Conservation (phyloP, 345 rosid genomes). For the Acer campestre region DNA sequence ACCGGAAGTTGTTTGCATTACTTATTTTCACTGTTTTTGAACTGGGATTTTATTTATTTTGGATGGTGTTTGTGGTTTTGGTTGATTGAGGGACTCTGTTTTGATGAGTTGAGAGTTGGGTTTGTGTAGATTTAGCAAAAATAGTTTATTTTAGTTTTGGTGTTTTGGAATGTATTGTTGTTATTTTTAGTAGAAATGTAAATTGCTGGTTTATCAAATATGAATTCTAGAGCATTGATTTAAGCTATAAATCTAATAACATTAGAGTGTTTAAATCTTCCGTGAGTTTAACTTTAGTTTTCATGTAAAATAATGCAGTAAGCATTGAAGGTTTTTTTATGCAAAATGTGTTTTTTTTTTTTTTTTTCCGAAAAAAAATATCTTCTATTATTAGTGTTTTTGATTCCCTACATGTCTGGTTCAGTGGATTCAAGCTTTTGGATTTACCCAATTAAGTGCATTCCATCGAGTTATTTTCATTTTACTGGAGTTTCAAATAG, state of each 20-base stretch:
- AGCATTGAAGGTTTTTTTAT: background rate
- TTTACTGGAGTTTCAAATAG: background rate
- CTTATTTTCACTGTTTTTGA: background rate
- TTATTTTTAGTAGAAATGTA: background rate
- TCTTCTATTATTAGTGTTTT: background rate
- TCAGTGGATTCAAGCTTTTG: background rate
- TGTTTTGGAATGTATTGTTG: background rate
- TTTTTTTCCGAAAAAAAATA: too few species aligned
- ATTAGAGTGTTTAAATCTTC: background rate
- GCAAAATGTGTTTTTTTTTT: background rate
- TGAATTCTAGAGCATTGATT: background rate
- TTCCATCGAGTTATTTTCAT: background rate
- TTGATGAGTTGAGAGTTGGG: slow-evolving; percentile 1
- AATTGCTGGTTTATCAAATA: background rate
- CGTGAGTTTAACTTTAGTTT: background rate
- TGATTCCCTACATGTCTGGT: background rate
- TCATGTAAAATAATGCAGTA: background rate
- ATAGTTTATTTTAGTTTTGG: background rate
- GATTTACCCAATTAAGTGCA: background rate
- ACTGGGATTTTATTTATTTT: background rate
- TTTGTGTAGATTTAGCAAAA: background rate
- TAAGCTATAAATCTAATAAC: background rate
- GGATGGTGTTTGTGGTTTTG: background rate
- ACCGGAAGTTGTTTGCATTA: background rate
- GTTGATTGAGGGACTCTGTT: background rate